These are phyloP conservation scores for Cytospora mali DNA, from an alignment of 2,329 filamentous ascomycete genomes.

Conservation along the genomic window DNA sequence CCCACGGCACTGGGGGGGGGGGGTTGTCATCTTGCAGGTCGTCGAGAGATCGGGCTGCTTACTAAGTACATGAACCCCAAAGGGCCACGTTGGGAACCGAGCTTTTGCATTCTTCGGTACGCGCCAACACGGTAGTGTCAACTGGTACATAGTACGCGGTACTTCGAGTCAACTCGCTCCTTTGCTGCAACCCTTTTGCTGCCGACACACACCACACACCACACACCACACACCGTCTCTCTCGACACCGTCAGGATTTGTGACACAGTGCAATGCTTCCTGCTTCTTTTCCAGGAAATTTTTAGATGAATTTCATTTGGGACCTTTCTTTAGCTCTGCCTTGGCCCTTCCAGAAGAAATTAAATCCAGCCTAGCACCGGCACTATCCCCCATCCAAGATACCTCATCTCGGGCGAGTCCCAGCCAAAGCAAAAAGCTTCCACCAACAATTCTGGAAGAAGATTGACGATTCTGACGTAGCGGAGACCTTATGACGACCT, in stretches of 20 bases:
- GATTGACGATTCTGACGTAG: not conserved
- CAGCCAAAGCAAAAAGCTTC: not conserved
- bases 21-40: not conserved
- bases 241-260: not conserved
- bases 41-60: not conserved
- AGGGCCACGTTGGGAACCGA: not conserved
- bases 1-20: not conserved
- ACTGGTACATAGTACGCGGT: too few relatives aligned
- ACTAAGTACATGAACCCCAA: not conserved
- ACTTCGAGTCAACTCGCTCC: not conserved
- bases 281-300: not conserved
- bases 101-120: not conserved
- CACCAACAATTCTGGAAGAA: not conserved
- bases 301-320: not conserved
- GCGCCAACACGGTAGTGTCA: too few relatives aligned
- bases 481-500: conserved; percentile 1
- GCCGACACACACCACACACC: not conserved
- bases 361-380: conserved; percentile 7
- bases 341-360: conserved; percentile 2
- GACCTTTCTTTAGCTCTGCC: not conserved
- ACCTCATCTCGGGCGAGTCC: conserved; percentile 12
- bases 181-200: too few relatives aligned
- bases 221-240: conserved; percentile 1
- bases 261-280: not conserved
- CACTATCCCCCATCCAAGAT: conserved; percentile 18